These are phyloP conservation scores for Tubosaeta brunneosetosa DNA, from an alignment of 768 basidiomycete genomes.

Conservation along the genomic window DNA sequence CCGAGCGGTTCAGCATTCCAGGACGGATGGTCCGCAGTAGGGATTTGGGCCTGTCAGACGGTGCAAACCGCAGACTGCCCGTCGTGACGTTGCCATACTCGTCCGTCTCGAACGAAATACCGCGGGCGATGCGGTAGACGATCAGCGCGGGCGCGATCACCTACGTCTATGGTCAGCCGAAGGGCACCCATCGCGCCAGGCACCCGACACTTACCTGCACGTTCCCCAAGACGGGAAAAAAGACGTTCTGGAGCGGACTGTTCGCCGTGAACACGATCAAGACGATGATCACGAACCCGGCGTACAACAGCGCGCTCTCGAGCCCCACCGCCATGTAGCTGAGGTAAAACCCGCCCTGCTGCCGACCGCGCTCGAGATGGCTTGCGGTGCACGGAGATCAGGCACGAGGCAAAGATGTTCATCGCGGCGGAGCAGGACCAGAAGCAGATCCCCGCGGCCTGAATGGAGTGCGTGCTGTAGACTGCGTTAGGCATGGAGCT, in stretches of 20 bases:
- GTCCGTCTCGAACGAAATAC: slow-evolving; percentile 19
- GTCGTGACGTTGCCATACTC: neutral
- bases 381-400: slow-evolving; percentile 18
- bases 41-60: neutral
- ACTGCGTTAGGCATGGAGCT: slow-evolving; percentile 10
- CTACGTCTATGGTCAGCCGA: neutral
- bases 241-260: slow-evolving; percentile 21
- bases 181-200: no score
- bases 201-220: slow-evolving; percentile 11
- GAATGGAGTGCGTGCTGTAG: slow-evolving; percentile 14
- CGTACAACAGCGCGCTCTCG: slow-evolving; percentile 21
- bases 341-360: slow-evolving; percentile 18
- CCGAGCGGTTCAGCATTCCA: slow-evolving; percentile 4
- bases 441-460: slow-evolving; percentile 10
- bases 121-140: slow-evolving; percentile 18
- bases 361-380: slow-evolving; percentile 10
- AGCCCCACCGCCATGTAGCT: slow-evolving; percentile 24
- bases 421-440: slow-evolving; percentile 15
- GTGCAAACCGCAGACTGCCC: slow-evolving; percentile 13
- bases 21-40: neutral
- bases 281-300: slow-evolving; percentile 7
- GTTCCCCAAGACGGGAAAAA: slow-evolving; percentile 20
- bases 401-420: slow-evolving; percentile 13
- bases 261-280: slow-evolving; percentile 14
- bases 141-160: slow-evolving; percentile 17